These are phyloP conservation scores for Acanthamoeba polyphaga DNA, from an alignment of 208 protist species.

Conservation along the genomic window DNA sequence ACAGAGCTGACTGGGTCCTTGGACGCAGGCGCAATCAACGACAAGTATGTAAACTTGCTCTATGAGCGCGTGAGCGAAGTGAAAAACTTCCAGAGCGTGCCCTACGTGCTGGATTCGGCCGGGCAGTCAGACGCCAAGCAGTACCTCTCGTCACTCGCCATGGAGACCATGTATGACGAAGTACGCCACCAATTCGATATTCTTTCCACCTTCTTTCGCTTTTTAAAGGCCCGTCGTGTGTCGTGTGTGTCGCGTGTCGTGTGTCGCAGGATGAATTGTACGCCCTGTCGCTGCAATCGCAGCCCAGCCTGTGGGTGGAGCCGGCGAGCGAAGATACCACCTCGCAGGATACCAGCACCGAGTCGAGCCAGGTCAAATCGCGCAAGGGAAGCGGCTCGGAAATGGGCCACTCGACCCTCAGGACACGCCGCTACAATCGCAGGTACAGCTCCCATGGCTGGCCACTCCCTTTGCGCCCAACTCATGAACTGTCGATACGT, in stretches of 20 bases:
- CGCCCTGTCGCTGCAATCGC: constrained; percentile 15
- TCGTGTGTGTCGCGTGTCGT: background rate
- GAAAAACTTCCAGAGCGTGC: background rate
- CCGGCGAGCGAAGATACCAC: background rate
- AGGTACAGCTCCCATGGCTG: background rate
- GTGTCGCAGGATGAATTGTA: constrained; percentile 58
- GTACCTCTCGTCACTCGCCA: background rate
- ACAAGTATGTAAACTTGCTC: background rate
- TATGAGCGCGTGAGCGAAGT: constrained; percentile 8
- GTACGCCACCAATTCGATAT: background rate
- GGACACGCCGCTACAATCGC: background rate
- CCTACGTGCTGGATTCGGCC: background rate
- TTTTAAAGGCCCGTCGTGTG: background rate
- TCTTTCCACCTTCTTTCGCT: background rate
- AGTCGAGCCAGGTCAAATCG: background rate
- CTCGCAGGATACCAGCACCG: background rate
- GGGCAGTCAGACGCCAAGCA: background rate
- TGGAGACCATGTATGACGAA: background rate
- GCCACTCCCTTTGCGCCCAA: background rate
- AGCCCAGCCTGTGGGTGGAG: constrained; percentile 45
- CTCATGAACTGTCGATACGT: no score
- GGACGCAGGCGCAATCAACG: background rate
- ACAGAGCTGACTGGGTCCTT: background rate
- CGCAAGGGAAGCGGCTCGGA: background rate
- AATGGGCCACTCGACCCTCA: background rate